Evolutionary conservation across 2,329 filamentous ascomycete species (phyloP), one percentile per base, ranked within the genome.

Genomic region (Hypoxylon sp.): DNA sequence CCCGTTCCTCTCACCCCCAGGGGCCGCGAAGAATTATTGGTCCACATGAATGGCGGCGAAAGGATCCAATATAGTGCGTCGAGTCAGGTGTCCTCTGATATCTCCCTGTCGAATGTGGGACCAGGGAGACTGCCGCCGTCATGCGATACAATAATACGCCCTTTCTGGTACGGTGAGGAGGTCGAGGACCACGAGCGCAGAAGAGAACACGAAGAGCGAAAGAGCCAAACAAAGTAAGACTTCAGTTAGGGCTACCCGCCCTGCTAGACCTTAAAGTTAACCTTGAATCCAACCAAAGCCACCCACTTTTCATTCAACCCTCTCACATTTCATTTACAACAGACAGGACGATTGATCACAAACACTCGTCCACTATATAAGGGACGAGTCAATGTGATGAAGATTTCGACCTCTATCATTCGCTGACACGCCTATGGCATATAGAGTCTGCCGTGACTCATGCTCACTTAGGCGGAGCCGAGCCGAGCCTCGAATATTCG

Each of bases 61-160:
- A 60, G 22, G 13, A 24, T 37, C 19, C 37, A 48, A 35, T 70
- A 63, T 22, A 55, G 44, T 42, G 55, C 53, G 26, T 63, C 62
- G n/a, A 76, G 74, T 37, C 70, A 73, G 26, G 65, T 63, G 9
- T 64, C 68, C 11, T 75, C 73, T 2, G 73, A 75, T 4, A 74
- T 76, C n/a, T 74, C 73, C 5, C 24, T 76, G 5, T 64, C 73
- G 39, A 67, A 62, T 17, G 33, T 39, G 37, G 53, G 31, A 33
- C 57, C 51, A 6, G 73, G 74, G 55, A 72, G 65, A 26, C 29
- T 73, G 6, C 74, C 74, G 2, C 72, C 72, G 11, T 75, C 72
- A 10, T 73, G 65, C 60, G 73, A 71, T 33, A 68, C 64, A 1
- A 55, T 63, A 37, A 64, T 50, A 31, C 69, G 63, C 31, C 26